These are phyloP conservation scores for Mortierella sp. DNA, from an alignment of 371 early-diverging fungal genomes.

Conservation along the genomic window DNA sequence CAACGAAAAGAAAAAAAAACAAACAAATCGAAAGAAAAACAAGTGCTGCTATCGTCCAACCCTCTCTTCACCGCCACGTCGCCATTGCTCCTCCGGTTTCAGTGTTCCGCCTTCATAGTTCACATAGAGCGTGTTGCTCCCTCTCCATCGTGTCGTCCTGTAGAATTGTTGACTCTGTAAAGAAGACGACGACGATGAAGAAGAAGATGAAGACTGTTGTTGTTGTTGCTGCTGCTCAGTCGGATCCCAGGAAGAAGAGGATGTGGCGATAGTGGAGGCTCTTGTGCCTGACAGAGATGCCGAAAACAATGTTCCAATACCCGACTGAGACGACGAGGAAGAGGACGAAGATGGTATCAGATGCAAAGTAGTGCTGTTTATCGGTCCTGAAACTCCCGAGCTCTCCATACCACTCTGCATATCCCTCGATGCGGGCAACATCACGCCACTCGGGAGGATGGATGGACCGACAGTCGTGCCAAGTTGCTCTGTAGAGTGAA, in stretches of 20 bases:
- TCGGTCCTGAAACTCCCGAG: not conserved
- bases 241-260: not conserved
- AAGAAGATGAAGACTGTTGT: not conserved
- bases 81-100: conserved; percentile 31
- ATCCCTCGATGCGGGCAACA: not conserved
- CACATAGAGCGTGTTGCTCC: conserved; percentile 35
- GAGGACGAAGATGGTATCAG: not conserved
- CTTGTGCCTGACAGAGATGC: not conserved
- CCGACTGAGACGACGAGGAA: not conserved
- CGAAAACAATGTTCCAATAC: not conserved
- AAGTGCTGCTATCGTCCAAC: conserved; percentile 19
- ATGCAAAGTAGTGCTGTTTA: not conserved
- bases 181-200: not conserved
- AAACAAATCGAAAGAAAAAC: not conserved
- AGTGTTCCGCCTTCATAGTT: conserved; percentile 42
- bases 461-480: not conserved
- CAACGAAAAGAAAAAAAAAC: not conserved
- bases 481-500: not conserved
- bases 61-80: conserved; percentile 38
- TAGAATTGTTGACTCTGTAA: conserved; percentile 2
- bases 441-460: conserved; percentile 4
- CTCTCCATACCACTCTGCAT: not conserved
- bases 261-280: not conserved
- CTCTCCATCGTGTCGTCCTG: conserved; percentile 11
- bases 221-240: not conserved